A percentile compares a stretch with the other conserved stretches of the same genome.
phyloP scores from a whole-genome alignment of 2,329 filamentous ascomycete genomes.

The Epichloe coenophiala region DNA sequence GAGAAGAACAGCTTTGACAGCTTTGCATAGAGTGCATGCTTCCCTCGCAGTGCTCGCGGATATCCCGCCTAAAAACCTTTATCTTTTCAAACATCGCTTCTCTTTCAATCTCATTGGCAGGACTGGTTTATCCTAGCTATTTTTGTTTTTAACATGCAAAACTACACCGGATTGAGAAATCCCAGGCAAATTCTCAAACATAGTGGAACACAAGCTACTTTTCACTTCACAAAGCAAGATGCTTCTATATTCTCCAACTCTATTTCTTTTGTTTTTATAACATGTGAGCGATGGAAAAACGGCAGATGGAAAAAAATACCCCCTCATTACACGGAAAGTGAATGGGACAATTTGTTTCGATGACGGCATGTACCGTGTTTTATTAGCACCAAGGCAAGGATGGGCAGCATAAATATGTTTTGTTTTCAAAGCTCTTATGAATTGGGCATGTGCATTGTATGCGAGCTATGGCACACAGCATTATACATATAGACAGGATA shows the following conservation, averaged over 20 bases:
- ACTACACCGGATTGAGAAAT: not conserved
- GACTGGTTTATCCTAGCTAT: conserved; percentile 4
- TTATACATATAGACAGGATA: conserved; percentile 2
- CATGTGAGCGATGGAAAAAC: not conserved
- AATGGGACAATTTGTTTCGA: conserved; percentile 1
- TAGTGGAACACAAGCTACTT: not conserved
- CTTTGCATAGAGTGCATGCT: conserved; percentile 8
- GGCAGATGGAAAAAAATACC: conserved; percentile 2
- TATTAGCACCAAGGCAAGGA: not conserved
- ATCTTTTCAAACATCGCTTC: not conserved
- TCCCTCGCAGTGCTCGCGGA: not conserved
- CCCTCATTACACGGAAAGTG: not conserved
- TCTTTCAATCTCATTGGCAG: not conserved
- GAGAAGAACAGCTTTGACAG: conserved; percentile 32
- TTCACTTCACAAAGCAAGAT: not conserved
- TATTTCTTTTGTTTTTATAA: conserved; percentile 4
- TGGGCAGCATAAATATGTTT: conserved; percentile 4
- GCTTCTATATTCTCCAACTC: not conserved
- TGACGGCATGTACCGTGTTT: not conserved
- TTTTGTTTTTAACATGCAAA: not conserved
- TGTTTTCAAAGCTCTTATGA: conserved; percentile 2
- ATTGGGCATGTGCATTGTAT: not conserved
- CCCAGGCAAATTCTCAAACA: not conserved
- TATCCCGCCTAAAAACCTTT: not conserved
- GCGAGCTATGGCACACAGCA: not conserved